Base-by-base conservation (phyloP, 192 early-diverging fungal species). In the Lunasporangiospora selenospora region DNA sequence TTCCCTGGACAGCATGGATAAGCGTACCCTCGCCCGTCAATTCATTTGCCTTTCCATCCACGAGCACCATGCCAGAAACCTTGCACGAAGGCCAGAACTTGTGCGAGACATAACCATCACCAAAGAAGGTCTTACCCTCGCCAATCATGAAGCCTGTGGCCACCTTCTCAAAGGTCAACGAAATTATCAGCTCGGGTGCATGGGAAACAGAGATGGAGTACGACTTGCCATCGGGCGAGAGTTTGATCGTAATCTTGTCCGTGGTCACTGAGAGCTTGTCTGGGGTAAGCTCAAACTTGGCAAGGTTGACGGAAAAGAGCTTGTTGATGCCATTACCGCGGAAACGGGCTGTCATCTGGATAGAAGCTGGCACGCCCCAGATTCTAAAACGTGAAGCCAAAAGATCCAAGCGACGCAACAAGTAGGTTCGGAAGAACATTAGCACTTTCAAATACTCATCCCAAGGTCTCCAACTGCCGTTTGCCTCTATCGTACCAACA, bases 1-100 rank as follows among this genome's bases (percentile, higher is more conserved):
- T 91, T 65, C 82, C 88, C 67, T 95, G 92, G 56, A 94, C 79
- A 6, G 93, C 96, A 47, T 95, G 90, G 29, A 93, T 84, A 77
- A 92, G 95, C 52, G 92, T 75, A 30, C 88, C 90, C 16, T 80
- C 76, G 18, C 94, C 93, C n/a, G 77, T 80, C 48, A 87, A 66
- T 29, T 93, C 88, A 53, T 85, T 80, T 26, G 82, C 70, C 30
- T 80, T 64, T n/a, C 89, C 88, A 32, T 92, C 80, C 12, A 93
- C 80, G 45, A 89, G 84, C 63, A 95, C 80, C 53, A 82, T 84
- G 16, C 91, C 96, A 1, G 67, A 79, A 41, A 91, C 88, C 18
- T 79, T 80, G 39, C 87, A 91, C 15, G 85, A 79, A 6, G 96
- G 96, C 78, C 92, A 91, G 81, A 93, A 96, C 77, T 88, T 85